Evolutionary conservation across 345 rosid species (phyloP), one percentile per base, ranked within the genome.

Genomic region (Microcos paniculata): DNA sequence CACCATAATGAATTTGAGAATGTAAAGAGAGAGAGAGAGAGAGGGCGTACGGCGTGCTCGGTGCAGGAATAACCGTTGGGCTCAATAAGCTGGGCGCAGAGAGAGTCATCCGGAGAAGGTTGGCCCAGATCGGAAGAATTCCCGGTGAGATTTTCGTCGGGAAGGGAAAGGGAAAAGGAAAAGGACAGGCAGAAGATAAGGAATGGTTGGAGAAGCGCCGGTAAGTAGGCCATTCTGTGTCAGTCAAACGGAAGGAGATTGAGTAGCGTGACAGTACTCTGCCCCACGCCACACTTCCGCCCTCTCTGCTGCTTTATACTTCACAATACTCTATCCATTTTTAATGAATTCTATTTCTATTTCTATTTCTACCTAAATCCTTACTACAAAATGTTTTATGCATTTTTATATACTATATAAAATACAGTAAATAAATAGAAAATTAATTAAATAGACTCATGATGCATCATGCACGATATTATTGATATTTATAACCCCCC

Each of bases 51-150:
- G 46, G 87, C 86, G 91, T 90, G 85, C 65, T 95, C 97, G 62
- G 84, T 71, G 87, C 99, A 93, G 75, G 89, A 82, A 71, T 91
- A 93, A 66, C 97, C 97, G 68, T 87, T 85, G 19, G 96, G 93
- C 24, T 67, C 70, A 45, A 93, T 80, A 77, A 95, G 87, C 43
- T 82, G 88, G 67, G 79, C 75, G 79, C 98, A 93, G 80, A 93
- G 86, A 68, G 90, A 80, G 67, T 59, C 80, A 57, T 65, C 73
- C 73, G 86, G 73, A 58, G 88, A 58, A 62, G 73, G 83, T 73
- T 45, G 80, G 21, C 31, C 82, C 64, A 53, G 52, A 81, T 57
- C 75, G 6, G 80, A 48, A 52, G 61, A 35, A 66, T 64, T 80
- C 21, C 16, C 76, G 61, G 78, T 55, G 19, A 65, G 70, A 7